Conservation (phyloP, 108 stramenopile genomes). For the Bacterosira constricta region DNA sequence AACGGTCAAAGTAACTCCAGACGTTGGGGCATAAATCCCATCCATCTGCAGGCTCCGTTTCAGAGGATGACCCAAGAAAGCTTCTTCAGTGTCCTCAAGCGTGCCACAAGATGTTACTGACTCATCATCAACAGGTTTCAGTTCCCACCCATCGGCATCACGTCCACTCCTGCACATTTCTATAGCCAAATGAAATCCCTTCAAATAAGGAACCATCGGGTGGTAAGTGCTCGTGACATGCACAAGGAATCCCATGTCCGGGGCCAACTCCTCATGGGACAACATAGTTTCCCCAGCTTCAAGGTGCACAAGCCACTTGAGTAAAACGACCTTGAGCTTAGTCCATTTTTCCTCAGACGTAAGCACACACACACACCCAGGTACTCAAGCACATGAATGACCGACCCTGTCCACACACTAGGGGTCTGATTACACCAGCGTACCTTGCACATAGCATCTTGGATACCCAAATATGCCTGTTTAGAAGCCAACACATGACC, state of each 20-base stretch:
- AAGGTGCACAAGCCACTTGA: constrained; percentile 6
- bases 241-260: constrained; percentile 47
- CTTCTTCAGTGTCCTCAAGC: constrained; percentile 13
- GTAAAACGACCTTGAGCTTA: constrained; percentile 6
- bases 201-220: constrained; percentile 45
- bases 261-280: constrained; percentile 24
- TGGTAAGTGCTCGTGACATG: constrained; percentile 48
- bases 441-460: constrained; percentile 54
- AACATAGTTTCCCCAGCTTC: not conserved
- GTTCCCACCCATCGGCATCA: constrained; percentile 60
- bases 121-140: not conserved
- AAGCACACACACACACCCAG: constrained; percentile 24
- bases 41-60: not conserved
- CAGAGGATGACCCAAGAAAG: not conserved
- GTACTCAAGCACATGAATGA: not conserved
- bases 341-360: constrained; percentile 44
- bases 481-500: no score
- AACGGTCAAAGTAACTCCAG: constrained; percentile 26
- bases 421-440: no score
- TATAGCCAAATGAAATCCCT: constrained; percentile 56
- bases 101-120: not conserved
- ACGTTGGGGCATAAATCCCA: not conserved
- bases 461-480: no score
- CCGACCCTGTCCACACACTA: constrained; percentile 55
- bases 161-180: constrained; percentile 40